Evolutionary conservation across 23 red algal species (phyloP).

Genomic region (Gracilaria domingensis): DNA sequence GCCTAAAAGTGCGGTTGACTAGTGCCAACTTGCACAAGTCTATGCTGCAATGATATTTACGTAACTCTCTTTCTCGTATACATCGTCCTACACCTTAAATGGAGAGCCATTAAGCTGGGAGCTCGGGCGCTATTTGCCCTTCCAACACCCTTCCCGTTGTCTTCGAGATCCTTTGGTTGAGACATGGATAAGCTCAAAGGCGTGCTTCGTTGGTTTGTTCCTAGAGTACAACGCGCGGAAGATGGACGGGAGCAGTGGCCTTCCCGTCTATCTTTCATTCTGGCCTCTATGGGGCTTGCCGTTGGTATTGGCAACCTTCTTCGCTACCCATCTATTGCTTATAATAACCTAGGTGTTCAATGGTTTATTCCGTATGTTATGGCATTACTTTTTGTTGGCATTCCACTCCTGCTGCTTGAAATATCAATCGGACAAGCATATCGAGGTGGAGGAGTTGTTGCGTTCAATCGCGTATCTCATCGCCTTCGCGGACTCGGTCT

Average conservation of each 20-base stretch:
- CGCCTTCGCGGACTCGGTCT: constrained; percentile 11
- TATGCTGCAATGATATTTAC: too few species aligned
- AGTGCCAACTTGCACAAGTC: too few species aligned
- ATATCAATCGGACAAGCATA: constrained; percentile 26
- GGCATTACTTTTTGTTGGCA: constrained; percentile 17
- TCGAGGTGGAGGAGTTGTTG: not conserved
- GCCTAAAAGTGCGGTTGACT: too few species aligned
- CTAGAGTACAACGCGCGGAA: not conserved
- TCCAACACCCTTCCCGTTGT: too few species aligned
- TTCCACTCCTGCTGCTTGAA: constrained; percentile 27
- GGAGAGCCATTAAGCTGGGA: too few species aligned
- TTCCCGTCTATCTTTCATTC: constrained; percentile 16
- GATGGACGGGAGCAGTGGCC: constrained; percentile 24
- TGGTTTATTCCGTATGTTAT: constrained; percentile 25
- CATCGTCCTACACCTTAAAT: too few species aligned
- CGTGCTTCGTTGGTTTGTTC: not conserved
- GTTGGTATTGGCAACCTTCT: constrained; percentile 25
- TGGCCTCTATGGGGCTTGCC: constrained; percentile 25
- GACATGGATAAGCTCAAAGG: not conserved
- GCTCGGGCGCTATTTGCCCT: too few species aligned
- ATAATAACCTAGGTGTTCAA: constrained; percentile 18
- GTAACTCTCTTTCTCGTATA: too few species aligned
- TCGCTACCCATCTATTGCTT: constrained; percentile 17
- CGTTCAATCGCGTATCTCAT: not conserved
- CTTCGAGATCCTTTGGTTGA: not conserved